Conservation (phyloP, 305 asterid genomes). For the Solanum hybrid region DNA sequence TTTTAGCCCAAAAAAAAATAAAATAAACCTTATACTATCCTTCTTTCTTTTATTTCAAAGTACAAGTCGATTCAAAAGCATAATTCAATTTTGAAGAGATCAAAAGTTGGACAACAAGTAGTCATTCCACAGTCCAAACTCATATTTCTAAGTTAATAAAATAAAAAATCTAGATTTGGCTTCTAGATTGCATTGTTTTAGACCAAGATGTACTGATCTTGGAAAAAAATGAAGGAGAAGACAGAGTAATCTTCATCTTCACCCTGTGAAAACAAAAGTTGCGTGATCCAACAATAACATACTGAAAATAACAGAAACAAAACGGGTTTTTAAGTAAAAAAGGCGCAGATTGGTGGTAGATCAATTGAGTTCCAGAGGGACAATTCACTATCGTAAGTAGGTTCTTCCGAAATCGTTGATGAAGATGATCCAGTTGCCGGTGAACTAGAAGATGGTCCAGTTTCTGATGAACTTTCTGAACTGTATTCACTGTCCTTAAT, state of each 20-base stretch:
- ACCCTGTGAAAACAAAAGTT: not conserved
- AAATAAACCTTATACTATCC: no score
- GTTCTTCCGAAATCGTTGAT: not conserved
- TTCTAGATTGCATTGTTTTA: not conserved
- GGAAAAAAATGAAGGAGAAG: not conserved
- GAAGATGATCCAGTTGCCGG: not conserved
- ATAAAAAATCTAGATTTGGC: not conserved
- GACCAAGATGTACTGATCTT: not conserved
- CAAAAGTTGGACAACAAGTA: not conserved
- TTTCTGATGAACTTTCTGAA: not conserved
- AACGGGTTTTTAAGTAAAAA: conserved; percentile 34
- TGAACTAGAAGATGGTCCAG: not conserved
- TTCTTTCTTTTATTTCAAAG: not conserved
- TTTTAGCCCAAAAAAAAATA: no score
- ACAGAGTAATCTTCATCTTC: not conserved
- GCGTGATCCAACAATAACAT: not conserved
- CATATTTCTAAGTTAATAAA: not conserved
- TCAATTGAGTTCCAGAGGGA: conserved; percentile 63
- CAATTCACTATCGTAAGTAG: conserved; percentile 31
- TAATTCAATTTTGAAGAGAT: not conserved
- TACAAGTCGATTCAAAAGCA: not conserved
- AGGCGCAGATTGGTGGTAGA: conserved; percentile 53
- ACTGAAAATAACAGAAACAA: not conserved
- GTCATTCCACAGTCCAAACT: not conserved
- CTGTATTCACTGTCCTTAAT: conserved; percentile 7